Conservation (phyloP, 2,329 filamentous ascomycete species). For the Pyricularia sp. region DNA sequence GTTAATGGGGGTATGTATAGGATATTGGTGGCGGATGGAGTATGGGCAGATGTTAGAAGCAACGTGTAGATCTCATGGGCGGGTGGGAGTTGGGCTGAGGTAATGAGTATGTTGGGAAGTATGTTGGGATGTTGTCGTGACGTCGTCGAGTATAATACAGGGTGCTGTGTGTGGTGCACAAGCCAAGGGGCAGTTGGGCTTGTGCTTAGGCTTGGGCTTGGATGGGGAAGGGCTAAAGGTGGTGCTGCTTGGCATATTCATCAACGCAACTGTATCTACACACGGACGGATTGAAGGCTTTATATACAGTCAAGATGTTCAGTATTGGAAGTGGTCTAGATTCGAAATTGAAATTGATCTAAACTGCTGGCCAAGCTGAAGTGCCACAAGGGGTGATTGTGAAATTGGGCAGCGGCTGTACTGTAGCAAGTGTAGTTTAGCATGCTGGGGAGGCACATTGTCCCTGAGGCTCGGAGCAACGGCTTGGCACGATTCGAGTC, state of each 20-base stretch:
- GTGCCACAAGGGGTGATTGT: neutral
- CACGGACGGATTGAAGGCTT: neutral
- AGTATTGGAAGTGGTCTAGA: neutral
- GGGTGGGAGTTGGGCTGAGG: neutral
- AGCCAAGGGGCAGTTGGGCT: neutral
- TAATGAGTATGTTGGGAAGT: too few species aligned
- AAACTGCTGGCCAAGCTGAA: neutral
- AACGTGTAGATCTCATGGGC: neutral
- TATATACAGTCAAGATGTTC: neutral
- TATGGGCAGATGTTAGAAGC: neutral
- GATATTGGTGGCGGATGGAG: too few species aligned
- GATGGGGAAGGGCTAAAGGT: neutral
- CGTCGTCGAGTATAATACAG: neutral
- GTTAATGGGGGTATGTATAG: neutral
- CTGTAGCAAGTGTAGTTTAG: too few species aligned
- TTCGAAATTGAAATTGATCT: neutral
- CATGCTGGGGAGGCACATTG: neutral
- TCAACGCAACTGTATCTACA: neutral
- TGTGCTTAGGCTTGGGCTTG: neutral
- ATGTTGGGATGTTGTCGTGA: too few species aligned
- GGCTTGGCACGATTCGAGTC: neutral
- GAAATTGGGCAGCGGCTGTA: neutral
- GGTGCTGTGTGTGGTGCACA: neutral
- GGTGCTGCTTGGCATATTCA: neutral
- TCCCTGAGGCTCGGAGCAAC: neutral